Evolutionary conservation across 2,329 filamentous ascomycete genomes (phyloP).

Genomic region (Delphinella strobiligena): DNA sequence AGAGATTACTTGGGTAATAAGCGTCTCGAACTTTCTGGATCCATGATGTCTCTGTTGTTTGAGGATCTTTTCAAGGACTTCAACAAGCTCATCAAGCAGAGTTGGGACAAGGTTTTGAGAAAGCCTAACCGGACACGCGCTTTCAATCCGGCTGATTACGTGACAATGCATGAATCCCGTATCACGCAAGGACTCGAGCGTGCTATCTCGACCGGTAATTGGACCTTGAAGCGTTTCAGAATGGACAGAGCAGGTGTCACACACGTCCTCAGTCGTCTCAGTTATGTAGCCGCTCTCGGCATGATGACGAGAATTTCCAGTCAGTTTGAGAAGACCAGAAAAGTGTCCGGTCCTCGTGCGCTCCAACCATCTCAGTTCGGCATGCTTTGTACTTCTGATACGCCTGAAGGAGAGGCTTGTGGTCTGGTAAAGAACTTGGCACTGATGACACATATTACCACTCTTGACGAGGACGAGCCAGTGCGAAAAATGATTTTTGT

Average conservation of each 20-base stretch:
- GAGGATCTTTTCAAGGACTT: slow-evolving; percentile 98
- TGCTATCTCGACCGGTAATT: slow-evolving; percentile 94
- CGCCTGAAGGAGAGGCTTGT: slow-evolving; percentile 95
- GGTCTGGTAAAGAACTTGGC: slow-evolving; percentile 96
- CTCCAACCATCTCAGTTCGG: slow-evolving; percentile 96
- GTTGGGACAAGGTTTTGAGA: slow-evolving; percentile 89
- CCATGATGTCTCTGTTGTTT: slow-evolving; percentile 84
- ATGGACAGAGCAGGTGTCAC: slow-evolving; percentile 98
- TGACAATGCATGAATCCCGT: slow-evolving; percentile 71
- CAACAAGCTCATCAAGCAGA: slow-evolving; percentile 75
- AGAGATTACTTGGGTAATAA: slow-evolving; percentile 98
- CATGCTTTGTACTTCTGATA: slow-evolving; percentile 95
- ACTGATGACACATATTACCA: slow-evolving; percentile 98
- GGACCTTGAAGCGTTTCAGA: slow-evolving; percentile 94
- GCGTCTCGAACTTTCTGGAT: slow-evolving; percentile 83
- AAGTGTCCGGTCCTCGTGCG: slow-evolving; percentile 89
- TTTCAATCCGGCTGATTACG: slow-evolving; percentile 75
- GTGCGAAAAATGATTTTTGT: slow-evolving; percentile 78
- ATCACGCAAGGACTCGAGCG: slow-evolving; percentile 92
- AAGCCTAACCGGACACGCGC: slow-evolving; percentile 82
- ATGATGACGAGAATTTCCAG: slow-evolving; percentile 99
- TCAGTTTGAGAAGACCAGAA: slow-evolving; percentile 97
- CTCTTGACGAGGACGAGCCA: slow-evolving; percentile 84
- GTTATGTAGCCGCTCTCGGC: slow-evolving; percentile 90
- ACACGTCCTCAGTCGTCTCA: slow-evolving; percentile 86